phyloP scores from a whole-genome alignment of 345 rosid genomes.

The Microthlaspi erraticum region DNA sequence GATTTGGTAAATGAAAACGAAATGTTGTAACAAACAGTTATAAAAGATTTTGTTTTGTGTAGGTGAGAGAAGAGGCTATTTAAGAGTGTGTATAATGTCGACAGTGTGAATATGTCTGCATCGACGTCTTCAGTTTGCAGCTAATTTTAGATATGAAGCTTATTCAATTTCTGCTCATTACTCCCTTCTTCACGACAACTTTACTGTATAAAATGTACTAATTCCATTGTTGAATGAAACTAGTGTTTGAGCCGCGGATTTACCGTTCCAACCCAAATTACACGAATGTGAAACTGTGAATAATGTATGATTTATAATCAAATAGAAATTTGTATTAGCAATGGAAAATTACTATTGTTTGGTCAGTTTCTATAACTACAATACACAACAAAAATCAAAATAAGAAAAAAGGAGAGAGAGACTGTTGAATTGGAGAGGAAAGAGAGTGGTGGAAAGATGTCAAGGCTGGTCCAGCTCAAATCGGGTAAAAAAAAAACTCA shows the following conservation, averaged over 20 bases:
- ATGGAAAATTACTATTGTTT: constrained; percentile 8
- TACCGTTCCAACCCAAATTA: too few relatives aligned
- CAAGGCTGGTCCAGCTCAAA: constrained; percentile 59
- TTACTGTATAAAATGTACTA: constrained; percentile 23
- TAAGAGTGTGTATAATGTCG: constrained; percentile 35
- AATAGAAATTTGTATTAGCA: too few relatives aligned
- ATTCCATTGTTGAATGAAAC: neutral
- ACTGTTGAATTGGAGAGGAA: constrained; percentile 33
- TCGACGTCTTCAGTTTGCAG: constrained; percentile 40
- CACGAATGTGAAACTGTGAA: too few relatives aligned
- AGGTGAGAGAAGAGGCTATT: constrained; percentile 37
- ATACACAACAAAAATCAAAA: constrained; percentile 1
- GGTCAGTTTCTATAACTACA: constrained; percentile 2
- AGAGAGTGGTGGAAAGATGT: constrained; percentile 37
- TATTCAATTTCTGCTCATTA: constrained; percentile 27
- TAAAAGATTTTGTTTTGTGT: constrained; percentile 1
- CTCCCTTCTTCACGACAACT: constrained; percentile 18
- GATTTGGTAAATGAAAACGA: constrained; percentile 34
- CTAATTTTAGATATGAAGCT: constrained; percentile 41
- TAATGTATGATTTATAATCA: too few relatives aligned
- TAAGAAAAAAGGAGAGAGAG: constrained; percentile 3
- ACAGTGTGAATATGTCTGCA: constrained; percentile 31
- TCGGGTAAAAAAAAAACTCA: constrained; percentile 21
- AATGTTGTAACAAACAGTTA: constrained; percentile 26
- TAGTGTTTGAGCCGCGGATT: too few relatives aligned